Percentiles rank a stretch among this genome's conserved stretches.
Conservation (phyloP, 2,329 filamentous ascomycete species). For the Tolypocladium paradoxum region DNA sequence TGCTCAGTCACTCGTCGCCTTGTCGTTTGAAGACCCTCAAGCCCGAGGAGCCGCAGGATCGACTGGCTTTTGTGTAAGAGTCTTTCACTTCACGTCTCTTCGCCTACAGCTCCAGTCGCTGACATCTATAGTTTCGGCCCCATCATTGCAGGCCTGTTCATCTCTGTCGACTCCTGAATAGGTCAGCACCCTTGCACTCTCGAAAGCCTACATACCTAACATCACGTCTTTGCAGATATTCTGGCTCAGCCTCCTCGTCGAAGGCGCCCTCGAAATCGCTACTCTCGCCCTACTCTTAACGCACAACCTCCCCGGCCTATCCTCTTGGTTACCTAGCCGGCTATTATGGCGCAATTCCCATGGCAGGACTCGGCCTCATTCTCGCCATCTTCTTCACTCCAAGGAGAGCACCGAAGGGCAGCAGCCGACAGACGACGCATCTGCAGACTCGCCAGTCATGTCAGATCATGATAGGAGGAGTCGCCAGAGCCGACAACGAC, state of each 20-base stretch:
- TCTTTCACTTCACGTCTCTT: neutral
- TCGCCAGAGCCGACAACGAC: neutral
- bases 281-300: slow-evolving; percentile 3
- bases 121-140: slow-evolving; percentile 2
- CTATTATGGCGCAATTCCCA: slow-evolving; percentile 5
- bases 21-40: slow-evolving; percentile 4
- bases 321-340: slow-evolving; percentile 2
- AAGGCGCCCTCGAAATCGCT: slow-evolving; percentile 3
- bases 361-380: slow-evolving; percentile 1
- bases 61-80: slow-evolving; percentile 5
- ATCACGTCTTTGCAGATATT: slow-evolving; percentile 1
- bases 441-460: neutral
- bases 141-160: slow-evolving; percentile 6
- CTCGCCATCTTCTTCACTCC: slow-evolving; percentile 2
- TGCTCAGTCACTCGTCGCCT: slow-evolving; percentile 4
- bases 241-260: slow-evolving; percentile 4
- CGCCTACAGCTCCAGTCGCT: neutral
- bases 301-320: slow-evolving; percentile 2
- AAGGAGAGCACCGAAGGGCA: slow-evolving; percentile 2
- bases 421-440: slow-evolving; percentile 1
- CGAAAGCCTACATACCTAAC: neutral
- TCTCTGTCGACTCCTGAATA: slow-evolving; percentile 5
- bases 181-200: neutral
- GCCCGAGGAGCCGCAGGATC: slow-evolving; percentile 5
- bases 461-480: neutral